phyloP scores from a whole-genome alignment of 129 eudicot species.

The Smallanthus sonchifolius region DNA sequence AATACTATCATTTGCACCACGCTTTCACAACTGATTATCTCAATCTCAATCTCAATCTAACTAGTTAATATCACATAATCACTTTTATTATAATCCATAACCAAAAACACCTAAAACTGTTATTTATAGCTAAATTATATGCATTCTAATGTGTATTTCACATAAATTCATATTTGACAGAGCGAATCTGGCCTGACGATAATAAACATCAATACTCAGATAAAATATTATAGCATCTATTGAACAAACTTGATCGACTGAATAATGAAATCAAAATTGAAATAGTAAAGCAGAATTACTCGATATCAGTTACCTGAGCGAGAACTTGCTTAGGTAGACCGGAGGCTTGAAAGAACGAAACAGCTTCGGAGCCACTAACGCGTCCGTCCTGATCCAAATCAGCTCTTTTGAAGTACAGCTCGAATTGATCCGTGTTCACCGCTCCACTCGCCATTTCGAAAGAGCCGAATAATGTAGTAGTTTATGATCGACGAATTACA shows the following conservation, averaged over 20 bases:
- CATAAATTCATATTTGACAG: neutral
- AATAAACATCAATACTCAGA: neutral
- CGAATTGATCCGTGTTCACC: conserved; percentile 66
- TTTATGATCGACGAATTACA: conserved; percentile 18
- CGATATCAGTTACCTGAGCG: conserved; percentile 68
- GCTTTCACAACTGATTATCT: neutral
- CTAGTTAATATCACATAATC: neutral
- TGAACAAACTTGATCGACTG: conserved; percentile 1
- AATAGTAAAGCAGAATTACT: conserved; percentile 3
- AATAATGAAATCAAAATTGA: conserved; percentile 5
- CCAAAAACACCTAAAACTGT: neutral
- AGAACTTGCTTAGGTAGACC: conserved; percentile 74
- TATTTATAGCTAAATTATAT: neutral
- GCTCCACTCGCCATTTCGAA: conserved; percentile 48
- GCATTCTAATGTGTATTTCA: neutral
- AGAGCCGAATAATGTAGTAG: neutral
- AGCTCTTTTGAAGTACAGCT: conserved; percentile 70
- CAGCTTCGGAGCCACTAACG: conserved; percentile 84
- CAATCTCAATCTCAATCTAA: neutral
- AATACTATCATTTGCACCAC: neutral
- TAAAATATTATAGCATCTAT: neutral
- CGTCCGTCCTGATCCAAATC: conserved; percentile 96
- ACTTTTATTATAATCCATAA: neutral
- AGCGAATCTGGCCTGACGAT: conserved; percentile 3
- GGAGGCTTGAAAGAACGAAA: conserved; percentile 69